A percentile compares a stretch with the other conserved stretches of the same genome.
Conservation (phyloP, 352 stramenopile species). For the Phytopythium chamaehyphon region DNA sequence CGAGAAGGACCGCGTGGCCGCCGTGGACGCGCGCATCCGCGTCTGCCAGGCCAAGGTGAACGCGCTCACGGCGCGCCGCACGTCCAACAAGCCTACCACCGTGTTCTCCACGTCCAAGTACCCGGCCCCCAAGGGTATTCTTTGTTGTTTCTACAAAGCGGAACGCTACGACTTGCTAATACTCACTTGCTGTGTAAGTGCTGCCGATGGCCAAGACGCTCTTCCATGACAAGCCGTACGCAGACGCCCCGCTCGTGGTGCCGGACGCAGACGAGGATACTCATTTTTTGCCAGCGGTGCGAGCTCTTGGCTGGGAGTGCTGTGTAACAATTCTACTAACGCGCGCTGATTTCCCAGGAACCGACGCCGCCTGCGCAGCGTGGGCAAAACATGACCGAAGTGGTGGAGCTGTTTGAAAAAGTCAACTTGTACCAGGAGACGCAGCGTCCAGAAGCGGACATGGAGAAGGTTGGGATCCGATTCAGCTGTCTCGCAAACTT, state of each 20-base stretch:
- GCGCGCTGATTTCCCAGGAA: constrained; percentile 25
- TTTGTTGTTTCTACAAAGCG: too few relatives aligned
- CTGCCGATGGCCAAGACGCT: constrained; percentile 68
- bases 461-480: constrained; percentile 45
- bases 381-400: constrained; percentile 75
- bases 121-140: constrained; percentile 54
- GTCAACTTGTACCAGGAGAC: constrained; percentile 78
- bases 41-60: constrained; percentile 85
- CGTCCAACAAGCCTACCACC: constrained; percentile 83
- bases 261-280: constrained; percentile 71
- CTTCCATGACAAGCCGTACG: constrained; percentile 83
- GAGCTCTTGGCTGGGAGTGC: background rate
- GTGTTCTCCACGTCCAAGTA: constrained; percentile 89
- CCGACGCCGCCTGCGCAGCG: constrained; percentile 62
- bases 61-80: constrained; percentile 69
- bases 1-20: constrained; percentile 76
- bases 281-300: constrained; percentile 74
- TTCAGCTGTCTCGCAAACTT: background rate
- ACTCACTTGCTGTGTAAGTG: background rate
- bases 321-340: background rate
- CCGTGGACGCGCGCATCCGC: constrained; percentile 68
- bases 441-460: constrained; percentile 70
- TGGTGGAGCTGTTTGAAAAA: constrained; percentile 81
- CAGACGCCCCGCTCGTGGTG: constrained; percentile 63
- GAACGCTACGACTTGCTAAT: too few relatives aligned